Conservation (phyloP, 805 yeast genomes). For the Ogataea haglerorum region DNA sequence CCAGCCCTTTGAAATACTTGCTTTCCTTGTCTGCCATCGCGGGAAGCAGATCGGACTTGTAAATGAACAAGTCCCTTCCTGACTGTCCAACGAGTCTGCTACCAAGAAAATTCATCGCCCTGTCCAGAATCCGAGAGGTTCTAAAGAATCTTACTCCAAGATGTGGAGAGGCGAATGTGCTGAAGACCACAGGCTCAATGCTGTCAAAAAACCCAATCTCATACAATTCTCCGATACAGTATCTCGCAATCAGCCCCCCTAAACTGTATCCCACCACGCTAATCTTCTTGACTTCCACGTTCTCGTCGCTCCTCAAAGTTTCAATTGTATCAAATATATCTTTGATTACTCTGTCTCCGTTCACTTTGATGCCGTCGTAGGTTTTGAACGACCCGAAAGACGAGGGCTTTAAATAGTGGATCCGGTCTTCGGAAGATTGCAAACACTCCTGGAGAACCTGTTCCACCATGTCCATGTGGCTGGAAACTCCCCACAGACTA, state of each 20-base stretch:
- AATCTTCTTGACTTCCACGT: constrained; percentile 44
- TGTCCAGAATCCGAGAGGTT: constrained; percentile 25
- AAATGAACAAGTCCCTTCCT: constrained; percentile 71
- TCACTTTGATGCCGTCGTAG: constrained; percentile 77
- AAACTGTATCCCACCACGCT: constrained; percentile 85
- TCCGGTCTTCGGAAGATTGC: constrained; percentile 35
- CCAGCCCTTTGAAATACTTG: constrained; percentile 52
- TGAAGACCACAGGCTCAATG: constrained; percentile 58
- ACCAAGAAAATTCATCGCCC: constrained; percentile 49
- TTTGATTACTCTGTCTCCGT: constrained; percentile 65
- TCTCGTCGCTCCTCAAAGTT: constrained; percentile 31
- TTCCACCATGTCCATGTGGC: constrained; percentile 50
- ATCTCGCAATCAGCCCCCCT: constrained; percentile 83
- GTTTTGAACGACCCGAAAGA: constrained; percentile 71
- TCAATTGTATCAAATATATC: constrained; percentile 54
- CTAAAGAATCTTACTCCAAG: constrained; percentile 55
- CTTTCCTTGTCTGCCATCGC: constrained; percentile 51
- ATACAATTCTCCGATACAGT: constrained; percentile 57
- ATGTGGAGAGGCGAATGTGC: constrained; percentile 80
- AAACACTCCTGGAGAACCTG: constrained; percentile 38
- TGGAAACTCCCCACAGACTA: constrained; percentile 60
- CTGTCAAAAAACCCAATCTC: constrained; percentile 47
- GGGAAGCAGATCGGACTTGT: constrained; percentile 44
- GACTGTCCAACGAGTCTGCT: constrained; percentile 56
- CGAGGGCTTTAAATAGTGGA: constrained; percentile 47